These are phyloP conservation scores for Musa schizocarpa DNA, from an alignment of 176 grass and related monocot genomes.

Conservation along the genomic window DNA sequence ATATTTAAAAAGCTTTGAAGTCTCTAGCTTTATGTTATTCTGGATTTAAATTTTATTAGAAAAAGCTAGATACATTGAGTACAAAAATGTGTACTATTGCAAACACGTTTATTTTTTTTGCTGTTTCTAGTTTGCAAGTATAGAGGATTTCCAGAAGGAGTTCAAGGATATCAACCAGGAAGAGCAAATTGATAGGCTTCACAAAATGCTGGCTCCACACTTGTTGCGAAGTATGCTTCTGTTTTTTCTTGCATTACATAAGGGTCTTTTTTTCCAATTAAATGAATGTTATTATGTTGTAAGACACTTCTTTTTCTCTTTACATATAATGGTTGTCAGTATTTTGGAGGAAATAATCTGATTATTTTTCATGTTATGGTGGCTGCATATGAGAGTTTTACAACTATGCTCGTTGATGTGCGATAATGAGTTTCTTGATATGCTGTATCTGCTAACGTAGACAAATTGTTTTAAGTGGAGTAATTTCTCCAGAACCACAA, in stretches of 20 bases:
- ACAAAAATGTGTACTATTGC: not conserved
- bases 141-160: conserved; percentile 87
- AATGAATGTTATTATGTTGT: conserved; percentile 10
- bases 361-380: not conserved
- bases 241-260: conserved; percentile 6
- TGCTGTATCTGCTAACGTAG: too few relatives aligned
- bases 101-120: not conserved
- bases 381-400: not conserved
- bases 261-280: not conserved
- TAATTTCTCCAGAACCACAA: not conserved
- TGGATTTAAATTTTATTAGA: not conserved
- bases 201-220: conserved; percentile 89
- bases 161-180: conserved; percentile 99
- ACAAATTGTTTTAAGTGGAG: not conserved
- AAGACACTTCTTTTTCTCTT: conserved; percentile 18
- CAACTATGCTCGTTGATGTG: too few relatives aligned
- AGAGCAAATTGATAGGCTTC: conserved; percentile 90
- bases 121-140: conserved; percentile 90
- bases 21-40: not conserved
- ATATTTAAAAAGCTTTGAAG: not conserved
- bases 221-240: conserved; percentile 80
- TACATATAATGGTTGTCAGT: too few relatives aligned
- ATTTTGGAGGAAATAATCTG: not conserved
- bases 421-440: too few relatives aligned
- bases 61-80: not conserved